Conservation (phyloP, 2,329 filamentous ascomycete genomes). For the Ceratocystis destructans region DNA sequence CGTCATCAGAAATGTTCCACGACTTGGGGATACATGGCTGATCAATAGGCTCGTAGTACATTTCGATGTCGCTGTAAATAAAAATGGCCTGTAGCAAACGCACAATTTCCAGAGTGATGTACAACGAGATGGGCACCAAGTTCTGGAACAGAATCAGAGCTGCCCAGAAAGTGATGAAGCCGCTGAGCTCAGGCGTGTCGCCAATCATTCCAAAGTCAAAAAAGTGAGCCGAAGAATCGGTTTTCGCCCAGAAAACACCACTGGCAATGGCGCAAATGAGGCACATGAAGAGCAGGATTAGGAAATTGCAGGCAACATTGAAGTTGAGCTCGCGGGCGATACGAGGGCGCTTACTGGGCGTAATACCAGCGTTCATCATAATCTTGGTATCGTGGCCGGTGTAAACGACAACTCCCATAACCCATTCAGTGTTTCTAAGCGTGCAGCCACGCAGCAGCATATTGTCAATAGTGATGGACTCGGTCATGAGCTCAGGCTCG, state of each 20-base stretch:
- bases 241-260: constrained; percentile 65
- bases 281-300: constrained; percentile 80
- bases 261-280: constrained; percentile 72
- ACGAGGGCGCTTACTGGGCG: constrained; percentile 81
- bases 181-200: constrained; percentile 58
- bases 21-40: constrained; percentile 94
- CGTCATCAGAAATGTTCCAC: constrained; percentile 97
- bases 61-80: constrained; percentile 88
- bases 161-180: constrained; percentile 95
- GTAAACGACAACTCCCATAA: constrained; percentile 87
- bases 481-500: constrained; percentile 63
- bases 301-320: constrained; percentile 94
- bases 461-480: constrained; percentile 91
- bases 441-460: constrained; percentile 85
- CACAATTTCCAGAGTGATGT: constrained; percentile 93
- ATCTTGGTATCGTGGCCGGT: constrained; percentile 89
- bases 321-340: constrained; percentile 91
- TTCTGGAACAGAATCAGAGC: constrained; percentile 94
- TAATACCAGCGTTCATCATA: constrained; percentile 96
- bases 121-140: constrained; percentile 93
- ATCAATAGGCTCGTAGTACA: constrained; percentile 94
- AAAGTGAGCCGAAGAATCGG: constrained; percentile 58
- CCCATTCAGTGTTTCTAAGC: constrained; percentile 90
- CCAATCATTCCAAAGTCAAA: constrained; percentile 84
- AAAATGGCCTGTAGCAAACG: constrained; percentile 87